These are phyloP conservation scores for Smallanthus sonchifolius DNA, from an alignment of 129 eudicot genomes.

Conservation along the genomic window DNA sequence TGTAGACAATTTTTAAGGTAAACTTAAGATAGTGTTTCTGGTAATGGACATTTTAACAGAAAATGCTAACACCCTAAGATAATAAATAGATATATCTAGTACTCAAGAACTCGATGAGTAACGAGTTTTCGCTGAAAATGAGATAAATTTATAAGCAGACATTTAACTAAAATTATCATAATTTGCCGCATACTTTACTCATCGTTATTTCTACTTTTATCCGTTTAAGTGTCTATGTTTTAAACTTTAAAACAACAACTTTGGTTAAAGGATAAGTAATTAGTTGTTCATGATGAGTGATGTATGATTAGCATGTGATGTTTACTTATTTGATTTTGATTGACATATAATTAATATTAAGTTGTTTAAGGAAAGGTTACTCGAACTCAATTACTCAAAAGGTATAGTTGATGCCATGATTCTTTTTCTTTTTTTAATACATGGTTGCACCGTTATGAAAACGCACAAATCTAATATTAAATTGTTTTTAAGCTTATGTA, in stretches of 20 bases:
- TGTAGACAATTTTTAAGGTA: neutral
- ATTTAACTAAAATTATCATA: no score
- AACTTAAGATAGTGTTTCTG: no score
- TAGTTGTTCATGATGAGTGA: constrained; percentile 16
- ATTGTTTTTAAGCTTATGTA: neutral
- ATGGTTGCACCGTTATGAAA: neutral
- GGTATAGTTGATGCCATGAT: constrained; percentile 1
- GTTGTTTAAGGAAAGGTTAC: constrained; percentile 26
- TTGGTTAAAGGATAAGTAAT: neutral
- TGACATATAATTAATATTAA: constrained; percentile 17
- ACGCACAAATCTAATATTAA: neutral
- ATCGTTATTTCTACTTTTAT: no score
- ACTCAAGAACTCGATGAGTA: no score
- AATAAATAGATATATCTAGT: no score
- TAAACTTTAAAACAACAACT: neutral
- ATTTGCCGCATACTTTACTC: no score
- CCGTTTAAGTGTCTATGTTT: no score
- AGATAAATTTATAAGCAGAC: no score
- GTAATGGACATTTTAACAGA: no score
- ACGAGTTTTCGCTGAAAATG: no score
- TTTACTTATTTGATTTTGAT: constrained; percentile 24
- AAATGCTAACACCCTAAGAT: no score
- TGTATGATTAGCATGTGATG: constrained; percentile 31
- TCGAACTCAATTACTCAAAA: constrained; percentile 6
- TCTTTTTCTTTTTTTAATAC: neutral